Conservation (phyloP, 192 early-diverging fungal species). For the Podila epigama region DNA sequence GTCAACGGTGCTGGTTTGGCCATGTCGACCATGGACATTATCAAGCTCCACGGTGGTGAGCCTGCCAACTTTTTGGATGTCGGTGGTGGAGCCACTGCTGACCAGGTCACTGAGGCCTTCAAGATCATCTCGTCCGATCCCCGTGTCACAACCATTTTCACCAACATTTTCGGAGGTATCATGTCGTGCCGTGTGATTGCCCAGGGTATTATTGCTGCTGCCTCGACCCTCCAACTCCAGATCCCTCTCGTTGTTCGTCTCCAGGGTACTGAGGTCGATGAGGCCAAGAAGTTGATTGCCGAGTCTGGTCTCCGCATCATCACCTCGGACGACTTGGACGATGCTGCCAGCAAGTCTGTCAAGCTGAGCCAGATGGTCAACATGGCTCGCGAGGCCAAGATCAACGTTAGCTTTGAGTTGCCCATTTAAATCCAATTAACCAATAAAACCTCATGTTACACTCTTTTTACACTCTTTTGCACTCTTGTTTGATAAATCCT, state of each 20-base stretch:
- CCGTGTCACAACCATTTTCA: slow-evolving; percentile 93
- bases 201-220: slow-evolving; percentile 96
- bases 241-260: slow-evolving; percentile 97
- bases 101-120: slow-evolving; percentile 98
- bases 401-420: slow-evolving; percentile 76
- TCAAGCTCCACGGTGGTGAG: slow-evolving; percentile 98
- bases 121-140: slow-evolving; percentile 98
- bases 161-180: slow-evolving; percentile 99
- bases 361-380: slow-evolving; percentile 83
- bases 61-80: slow-evolving; percentile 99
- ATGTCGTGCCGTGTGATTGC: slow-evolving; percentile 99
- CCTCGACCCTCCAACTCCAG: slow-evolving; percentile 87
- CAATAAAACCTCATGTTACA: no score
- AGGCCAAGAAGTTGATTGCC: slow-evolving; percentile 91
- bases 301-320: slow-evolving; percentile 93
- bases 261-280: slow-evolving; percentile 90
- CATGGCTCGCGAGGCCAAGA: slow-evolving; percentile 75
- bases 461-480: no score
- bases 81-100: slow-evolving; percentile 93
- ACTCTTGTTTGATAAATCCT: no score
- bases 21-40: slow-evolving; percentile 99
- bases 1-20: slow-evolving; percentile 99
- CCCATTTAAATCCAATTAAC: slow-evolving; percentile 55
- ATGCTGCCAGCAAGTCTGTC: slow-evolving; percentile 90
- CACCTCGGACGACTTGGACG: slow-evolving; percentile 93